Conservation (phyloP, 202 grass and related monocot genomes). For the Setaria italica region DNA sequence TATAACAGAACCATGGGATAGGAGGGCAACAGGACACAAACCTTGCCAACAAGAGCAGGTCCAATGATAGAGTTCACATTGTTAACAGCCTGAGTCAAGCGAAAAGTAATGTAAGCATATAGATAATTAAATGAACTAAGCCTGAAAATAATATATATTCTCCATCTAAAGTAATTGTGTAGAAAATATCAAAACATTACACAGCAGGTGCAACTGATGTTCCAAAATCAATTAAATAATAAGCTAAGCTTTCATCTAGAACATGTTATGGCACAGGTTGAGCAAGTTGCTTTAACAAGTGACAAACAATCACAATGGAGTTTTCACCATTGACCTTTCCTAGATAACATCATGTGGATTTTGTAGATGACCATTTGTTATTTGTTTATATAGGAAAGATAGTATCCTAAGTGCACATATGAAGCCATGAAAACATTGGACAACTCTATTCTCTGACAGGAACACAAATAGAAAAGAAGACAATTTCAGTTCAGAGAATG, state of each 20-base stretch:
- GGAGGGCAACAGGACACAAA: background rate
- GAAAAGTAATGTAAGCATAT: background rate
- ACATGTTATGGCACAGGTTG: background rate
- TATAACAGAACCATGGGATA: background rate
- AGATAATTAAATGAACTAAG: background rate
- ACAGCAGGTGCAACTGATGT: background rate
- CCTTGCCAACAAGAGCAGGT: slow-evolving; percentile 82
- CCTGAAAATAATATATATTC: background rate
- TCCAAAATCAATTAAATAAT: background rate
- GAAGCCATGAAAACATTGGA: no score
- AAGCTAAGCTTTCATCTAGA: background rate
- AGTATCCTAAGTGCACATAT: no score
- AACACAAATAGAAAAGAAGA: background rate
- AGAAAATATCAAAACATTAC: background rate
- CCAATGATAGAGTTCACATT: slow-evolving; percentile 86
- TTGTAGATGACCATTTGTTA: no score
- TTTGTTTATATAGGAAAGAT: no score
- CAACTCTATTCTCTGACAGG: no score
- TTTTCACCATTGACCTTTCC: no score
- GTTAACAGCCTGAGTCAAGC: slow-evolving; percentile 64
- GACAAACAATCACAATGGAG: no score
- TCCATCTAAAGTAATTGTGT: background rate
- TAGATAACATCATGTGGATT: no score
- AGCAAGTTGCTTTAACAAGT: background rate
- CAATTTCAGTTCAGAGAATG: background rate